Evolutionary conservation across 176 grass and related monocot species (phyloP).

Genomic region (Oryza glaberrima): DNA sequence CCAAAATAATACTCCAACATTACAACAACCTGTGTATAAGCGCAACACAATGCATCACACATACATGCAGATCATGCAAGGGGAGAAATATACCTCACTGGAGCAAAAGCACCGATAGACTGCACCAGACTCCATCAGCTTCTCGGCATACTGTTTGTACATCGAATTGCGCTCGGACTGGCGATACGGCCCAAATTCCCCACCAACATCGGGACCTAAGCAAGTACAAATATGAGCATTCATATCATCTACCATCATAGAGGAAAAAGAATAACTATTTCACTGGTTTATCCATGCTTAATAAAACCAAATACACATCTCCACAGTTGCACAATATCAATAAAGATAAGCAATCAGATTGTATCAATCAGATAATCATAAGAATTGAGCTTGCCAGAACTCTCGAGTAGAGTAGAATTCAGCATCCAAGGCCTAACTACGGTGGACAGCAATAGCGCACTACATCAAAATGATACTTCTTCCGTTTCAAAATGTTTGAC

Average conservation of each 20-base stretch:
- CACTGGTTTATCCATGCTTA: not conserved
- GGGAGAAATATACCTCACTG: conserved; percentile 55
- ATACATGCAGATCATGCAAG: not conserved
- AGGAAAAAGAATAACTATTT: not conserved
- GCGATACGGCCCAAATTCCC: conserved; percentile 85
- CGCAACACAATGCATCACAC: not conserved
- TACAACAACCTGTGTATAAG: not conserved
- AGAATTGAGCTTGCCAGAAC: not conserved
- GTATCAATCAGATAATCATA: not conserved
- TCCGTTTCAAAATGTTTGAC: too few relatives aligned
- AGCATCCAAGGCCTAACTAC: not conserved
- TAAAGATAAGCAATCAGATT: not conserved
- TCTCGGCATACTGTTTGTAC: conserved; percentile 85
- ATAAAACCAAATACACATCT: not conserved
- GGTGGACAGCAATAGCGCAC: not conserved
- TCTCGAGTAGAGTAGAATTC: not conserved
- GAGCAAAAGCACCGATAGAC: conserved; percentile 97
- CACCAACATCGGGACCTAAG: conserved; percentile 74
- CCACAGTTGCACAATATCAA: not conserved
- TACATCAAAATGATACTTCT: not conserved
- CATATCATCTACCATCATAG: not conserved
- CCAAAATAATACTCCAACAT: not conserved
- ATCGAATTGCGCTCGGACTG: conserved; percentile 89
- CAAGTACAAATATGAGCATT: not conserved
- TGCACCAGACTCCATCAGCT: conserved; percentile 74